These are phyloP conservation scores for Nemania abortiva DNA, from an alignment of 2,329 filamentous ascomycete species.

Conservation along the genomic window DNA sequence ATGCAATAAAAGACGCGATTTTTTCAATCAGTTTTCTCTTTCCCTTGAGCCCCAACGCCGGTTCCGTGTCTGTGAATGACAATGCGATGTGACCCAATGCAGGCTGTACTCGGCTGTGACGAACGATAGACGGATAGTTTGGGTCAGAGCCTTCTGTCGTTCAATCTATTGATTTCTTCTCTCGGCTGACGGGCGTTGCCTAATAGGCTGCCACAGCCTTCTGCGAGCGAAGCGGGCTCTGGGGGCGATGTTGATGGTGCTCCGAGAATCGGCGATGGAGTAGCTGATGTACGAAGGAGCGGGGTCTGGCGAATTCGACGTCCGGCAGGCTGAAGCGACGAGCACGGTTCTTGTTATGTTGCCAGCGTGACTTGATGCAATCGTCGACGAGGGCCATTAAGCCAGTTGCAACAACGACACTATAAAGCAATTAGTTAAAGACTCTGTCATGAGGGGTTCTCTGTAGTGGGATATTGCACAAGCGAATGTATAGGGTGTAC, in stretches of 20 bases:
- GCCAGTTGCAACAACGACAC: constrained; percentile 90
- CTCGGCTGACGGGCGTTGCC: constrained; percentile 21
- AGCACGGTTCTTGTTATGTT: constrained; percentile 56
- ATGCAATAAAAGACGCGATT: constrained; percentile 16
- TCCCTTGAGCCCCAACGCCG: constrained; percentile 24
- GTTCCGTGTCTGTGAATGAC: constrained; percentile 13
- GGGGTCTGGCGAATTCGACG: constrained; percentile 49
- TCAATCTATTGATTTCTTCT: constrained; percentile 15
- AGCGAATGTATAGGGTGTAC: background rate
- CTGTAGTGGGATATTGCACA: background rate
- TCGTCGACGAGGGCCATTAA: constrained; percentile 91
- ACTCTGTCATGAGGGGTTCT: background rate
- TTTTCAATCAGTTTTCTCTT: constrained; percentile 2
- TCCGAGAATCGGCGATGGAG: constrained; percentile 58
- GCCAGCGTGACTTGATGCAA: constrained; percentile 85
- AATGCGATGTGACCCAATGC: constrained; percentile 9
- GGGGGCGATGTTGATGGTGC: constrained; percentile 46
- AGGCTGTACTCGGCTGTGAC: constrained; percentile 17
- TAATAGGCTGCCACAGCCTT: constrained; percentile 55
- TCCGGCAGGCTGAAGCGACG: constrained; percentile 55
- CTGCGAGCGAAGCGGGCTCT: constrained; percentile 55
- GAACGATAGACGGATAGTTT: background rate
- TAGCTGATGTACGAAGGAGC: constrained; percentile 55
- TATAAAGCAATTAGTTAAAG: constrained; percentile 55
- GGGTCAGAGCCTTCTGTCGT: constrained; percentile 37